Percentiles rank a stretch among this genome's conserved stretches.
These are phyloP conservation scores for Cetraspora pellucida DNA, from an alignment of 192 early-diverging fungal species.

Conservation along the genomic window DNA sequence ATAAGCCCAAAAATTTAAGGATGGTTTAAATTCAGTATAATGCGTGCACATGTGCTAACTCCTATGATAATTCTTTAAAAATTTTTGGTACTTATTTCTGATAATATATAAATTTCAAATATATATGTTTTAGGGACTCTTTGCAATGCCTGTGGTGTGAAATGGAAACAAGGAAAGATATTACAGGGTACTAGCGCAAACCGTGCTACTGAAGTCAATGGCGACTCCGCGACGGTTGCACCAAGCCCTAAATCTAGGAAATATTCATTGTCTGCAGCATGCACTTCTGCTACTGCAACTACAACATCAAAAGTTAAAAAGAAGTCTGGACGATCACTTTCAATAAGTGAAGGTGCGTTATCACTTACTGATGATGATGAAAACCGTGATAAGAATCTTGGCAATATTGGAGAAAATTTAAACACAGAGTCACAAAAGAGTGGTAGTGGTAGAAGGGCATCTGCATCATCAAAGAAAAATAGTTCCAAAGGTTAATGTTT, in stretches of 20 bases:
- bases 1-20: neutral
- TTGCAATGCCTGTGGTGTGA: conserved; percentile 82
- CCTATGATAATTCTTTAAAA: no score
- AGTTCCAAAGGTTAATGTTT: neutral
- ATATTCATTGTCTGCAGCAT: neutral
- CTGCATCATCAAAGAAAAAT: conserved; percentile 11
- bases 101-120: no score
- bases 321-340: neutral
- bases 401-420: neutral
- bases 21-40: no score
- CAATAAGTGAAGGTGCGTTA: conserved; percentile 25
- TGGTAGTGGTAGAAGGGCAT: conserved; percentile 10
- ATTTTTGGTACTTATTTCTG: no score
- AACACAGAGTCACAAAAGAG: neutral
- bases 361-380: conserved; percentile 29
- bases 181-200: conserved; percentile 39
- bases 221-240: neutral
- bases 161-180: conserved; percentile 83
- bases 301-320: conserved; percentile 12
- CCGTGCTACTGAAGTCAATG: neutral
- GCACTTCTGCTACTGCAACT: neutral
- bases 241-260: conserved; percentile 15
- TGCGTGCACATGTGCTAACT: neutral
- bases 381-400: neutral
- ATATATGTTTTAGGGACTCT: conserved; percentile 47